These are phyloP conservation scores for Entomophthora muscae DNA, from an alignment of 371 early-diverging fungal genomes.

Conservation along the genomic window DNA sequence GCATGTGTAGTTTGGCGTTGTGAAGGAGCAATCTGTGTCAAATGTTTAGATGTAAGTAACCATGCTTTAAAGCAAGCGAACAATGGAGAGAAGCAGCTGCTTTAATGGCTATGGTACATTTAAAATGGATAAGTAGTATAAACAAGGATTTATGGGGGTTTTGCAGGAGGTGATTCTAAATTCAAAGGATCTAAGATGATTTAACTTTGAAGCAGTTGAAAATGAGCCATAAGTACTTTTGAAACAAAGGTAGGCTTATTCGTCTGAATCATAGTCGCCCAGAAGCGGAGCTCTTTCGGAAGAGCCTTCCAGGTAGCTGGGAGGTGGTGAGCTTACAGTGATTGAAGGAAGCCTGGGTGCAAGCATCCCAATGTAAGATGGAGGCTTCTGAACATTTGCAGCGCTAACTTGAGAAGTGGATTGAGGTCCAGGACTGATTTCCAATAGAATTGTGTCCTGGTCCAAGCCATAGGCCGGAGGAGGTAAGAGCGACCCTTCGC, in stretches of 20 bases:
- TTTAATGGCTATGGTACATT: no score
- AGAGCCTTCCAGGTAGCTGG: background rate
- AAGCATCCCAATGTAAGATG: conserved; percentile 10
- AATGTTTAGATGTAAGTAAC: no score
- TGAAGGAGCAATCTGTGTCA: no score
- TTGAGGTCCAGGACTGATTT: background rate
- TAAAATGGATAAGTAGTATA: background rate
- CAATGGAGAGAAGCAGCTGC: no score
- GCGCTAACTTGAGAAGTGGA: background rate
- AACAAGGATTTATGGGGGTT: background rate
- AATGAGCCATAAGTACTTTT: background rate
- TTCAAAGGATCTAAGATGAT: background rate
- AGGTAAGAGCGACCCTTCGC: conserved; percentile 39
- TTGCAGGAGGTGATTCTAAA: background rate
- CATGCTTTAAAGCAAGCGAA: no score
- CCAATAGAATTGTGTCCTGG: conserved; percentile 26
- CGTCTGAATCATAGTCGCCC: background rate
- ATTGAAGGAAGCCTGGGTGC: background rate
- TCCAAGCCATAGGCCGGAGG: conserved; percentile 42
- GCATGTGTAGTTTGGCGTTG: no score
- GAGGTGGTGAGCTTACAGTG: conserved; percentile 1
- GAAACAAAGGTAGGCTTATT: background rate
- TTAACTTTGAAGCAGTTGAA: background rate
- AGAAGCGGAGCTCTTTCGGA: background rate
- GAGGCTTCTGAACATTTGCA: background rate